phyloP scores from a whole-genome alignment of 176 grass and related monocot species.

The Oryza punctata region DNA sequence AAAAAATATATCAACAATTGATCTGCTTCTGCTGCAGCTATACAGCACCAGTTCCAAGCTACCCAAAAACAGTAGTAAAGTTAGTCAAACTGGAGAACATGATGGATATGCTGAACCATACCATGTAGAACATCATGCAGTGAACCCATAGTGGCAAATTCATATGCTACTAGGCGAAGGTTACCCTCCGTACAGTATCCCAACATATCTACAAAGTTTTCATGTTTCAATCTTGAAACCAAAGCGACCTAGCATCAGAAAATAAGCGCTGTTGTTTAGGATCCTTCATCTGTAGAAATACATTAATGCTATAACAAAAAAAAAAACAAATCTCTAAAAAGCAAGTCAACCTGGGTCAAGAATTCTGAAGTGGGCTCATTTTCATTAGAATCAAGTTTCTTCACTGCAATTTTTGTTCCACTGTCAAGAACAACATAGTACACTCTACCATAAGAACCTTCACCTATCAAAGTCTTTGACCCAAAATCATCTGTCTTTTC shows the following conservation, averaged over 20 bases:
- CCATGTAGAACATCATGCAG: constrained; percentile 91
- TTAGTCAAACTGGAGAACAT: neutral
- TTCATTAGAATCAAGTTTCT: constrained; percentile 79
- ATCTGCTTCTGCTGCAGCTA: neutral
- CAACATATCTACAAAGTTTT: constrained; percentile 79
- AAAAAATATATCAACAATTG: constrained; percentile 5
- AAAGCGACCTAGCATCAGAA: constrained; percentile 61
- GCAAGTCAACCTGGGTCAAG: constrained; percentile 64
- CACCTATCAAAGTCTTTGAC: constrained; percentile 69
- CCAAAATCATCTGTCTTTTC: constrained; percentile 89
- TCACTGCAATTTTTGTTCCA: constrained; percentile 75
- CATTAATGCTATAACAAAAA: constrained; percentile 11
- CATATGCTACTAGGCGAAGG: constrained; percentile 75
- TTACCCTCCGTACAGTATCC: constrained; percentile 86
- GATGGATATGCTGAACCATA: constrained; percentile 40
- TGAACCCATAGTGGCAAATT: constrained; percentile 92
- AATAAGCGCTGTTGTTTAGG: neutral
- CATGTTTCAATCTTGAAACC: constrained; percentile 81
- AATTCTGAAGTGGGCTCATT: constrained; percentile 67
- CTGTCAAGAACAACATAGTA: constrained; percentile 67
- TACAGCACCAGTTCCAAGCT: neutral
- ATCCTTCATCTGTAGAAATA: neutral
- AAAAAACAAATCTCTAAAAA: constrained; percentile 20
- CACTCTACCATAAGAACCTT: constrained; percentile 93
- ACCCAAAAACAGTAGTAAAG: neutral